Base-by-base conservation (phyloP, 2,329 filamentous ascomycete species). In the Talaromyces amestolkiae region DNA sequence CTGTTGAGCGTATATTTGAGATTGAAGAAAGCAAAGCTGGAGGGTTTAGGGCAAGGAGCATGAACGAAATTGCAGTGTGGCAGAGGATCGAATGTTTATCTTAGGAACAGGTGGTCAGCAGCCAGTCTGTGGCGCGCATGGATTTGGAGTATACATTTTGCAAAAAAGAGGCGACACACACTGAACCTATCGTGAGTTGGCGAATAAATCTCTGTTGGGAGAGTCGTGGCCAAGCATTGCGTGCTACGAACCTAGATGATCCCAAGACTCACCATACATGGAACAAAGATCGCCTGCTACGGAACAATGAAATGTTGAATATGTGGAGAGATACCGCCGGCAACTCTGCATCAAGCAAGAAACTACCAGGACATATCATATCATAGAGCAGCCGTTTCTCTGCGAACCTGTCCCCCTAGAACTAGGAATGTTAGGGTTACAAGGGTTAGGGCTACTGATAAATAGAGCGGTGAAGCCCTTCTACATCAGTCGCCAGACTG, bases 71-170 rank as follows among this genome's bases (percentile, higher is more conserved):
- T 65, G 24, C 69, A 19, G 19, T 68, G 54, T 72, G 69, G 70
- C 70, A 72, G 66, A 74, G 74, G 68, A 64, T 76, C 51, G 74
- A 75, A 68, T 59, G 65, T 63, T 41, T 76, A 64, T 75, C 73
- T 66, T 76, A 67, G 69, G 37, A 66, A 39, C 58, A 67, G 61
- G 22, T 65, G 31, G 19, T 49, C n/a, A 43, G 53, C 10, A 63
- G 54, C 62, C 69, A 70, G 63, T 69, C 66, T 64, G 63, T 64
- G 41, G 58, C 67, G 10, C 70, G 67, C 63, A 27, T 77, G 63
- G 72, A 76, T 65, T 69, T 77, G 33, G 70, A 7, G 27, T 77
- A 77, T 70, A 74, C 70, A 27, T 75, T 77, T 63, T 76, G 75
- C 51, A 54, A 31, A 51, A 65, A 49, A 54, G 68, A 75, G 61